Evolutionary conservation across 78 protist genomes (phyloP).

Genomic region (Guillardia theta): DNA sequence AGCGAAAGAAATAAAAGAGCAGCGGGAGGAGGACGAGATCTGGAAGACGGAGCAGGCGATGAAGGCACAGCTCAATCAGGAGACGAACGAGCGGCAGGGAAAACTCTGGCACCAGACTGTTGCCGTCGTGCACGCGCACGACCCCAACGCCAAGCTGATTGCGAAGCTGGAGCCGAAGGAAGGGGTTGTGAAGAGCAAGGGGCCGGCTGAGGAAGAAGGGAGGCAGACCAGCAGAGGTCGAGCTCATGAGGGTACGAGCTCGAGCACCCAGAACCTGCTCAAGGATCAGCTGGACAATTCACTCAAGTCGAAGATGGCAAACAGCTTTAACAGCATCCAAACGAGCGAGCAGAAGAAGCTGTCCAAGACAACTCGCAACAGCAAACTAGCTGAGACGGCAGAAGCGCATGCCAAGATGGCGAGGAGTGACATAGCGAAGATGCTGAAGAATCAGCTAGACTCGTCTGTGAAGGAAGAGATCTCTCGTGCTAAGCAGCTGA

Average conservation of each 20-base stretch:
- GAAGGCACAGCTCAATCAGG: not conserved
- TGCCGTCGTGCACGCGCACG: slow-evolving; percentile 1
- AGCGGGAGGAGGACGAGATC: not conserved
- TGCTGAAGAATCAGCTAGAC: not conserved
- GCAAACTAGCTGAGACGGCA: not conserved
- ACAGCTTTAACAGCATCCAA: not conserved
- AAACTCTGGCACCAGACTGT: not conserved
- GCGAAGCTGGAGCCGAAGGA: not conserved
- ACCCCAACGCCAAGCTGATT: not conserved
- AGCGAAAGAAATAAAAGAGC: not conserved
- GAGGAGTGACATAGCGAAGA: not conserved
- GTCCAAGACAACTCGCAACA: not conserved
- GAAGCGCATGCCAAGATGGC: not conserved
- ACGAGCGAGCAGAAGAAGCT: not conserved
- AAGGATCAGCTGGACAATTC: not conserved
- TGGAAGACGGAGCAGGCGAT: slow-evolving; percentile 20
- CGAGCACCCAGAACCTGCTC: not conserved
- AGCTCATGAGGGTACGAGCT: not conserved
- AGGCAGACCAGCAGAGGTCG: not conserved
- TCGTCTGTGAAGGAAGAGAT: not conserved
- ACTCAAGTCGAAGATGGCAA: not conserved
- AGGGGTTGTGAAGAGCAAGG: not conserved
- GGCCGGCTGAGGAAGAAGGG: not conserved
- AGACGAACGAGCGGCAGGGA: not conserved
- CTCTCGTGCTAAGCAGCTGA: not conserved